Base-by-base conservation (phyloP, 768 basidiomycete genomes). In the Sutorius australiensis region DNA sequence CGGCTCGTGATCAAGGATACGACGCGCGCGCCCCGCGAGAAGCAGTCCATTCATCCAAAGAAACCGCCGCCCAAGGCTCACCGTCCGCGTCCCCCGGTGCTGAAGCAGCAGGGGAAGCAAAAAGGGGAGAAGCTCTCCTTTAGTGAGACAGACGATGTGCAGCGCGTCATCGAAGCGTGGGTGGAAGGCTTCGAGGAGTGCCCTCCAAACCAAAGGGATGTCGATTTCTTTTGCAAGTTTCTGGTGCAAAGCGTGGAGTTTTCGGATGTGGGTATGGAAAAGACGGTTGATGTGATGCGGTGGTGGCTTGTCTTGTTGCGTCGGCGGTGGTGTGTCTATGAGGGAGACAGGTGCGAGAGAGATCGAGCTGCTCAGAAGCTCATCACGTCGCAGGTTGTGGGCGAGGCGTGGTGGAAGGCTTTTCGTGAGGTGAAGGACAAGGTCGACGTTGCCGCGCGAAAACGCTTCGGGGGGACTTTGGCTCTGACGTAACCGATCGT, bases 291-390 rank as follows among this genome's bases (percentile, higher is more conserved):
- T 24, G 80, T 90, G 16, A 75, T 91, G 76, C 84, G 80, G 61
- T 95, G 87, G 89, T 94, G 92, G 93, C 68, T 83, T 57, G 76
- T 86, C 31, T 64, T 94, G 27, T 66, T 92, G 60, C 73, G 85
- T 60, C 72, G 84, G 55, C 68, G 80, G 61, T 92, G 86, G 79
- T 79, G 75, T 11, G 69, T 73, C 4, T 79, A 79, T 50, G 86
- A 89, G 67, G 60, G 70, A 51, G 68, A 63, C 38, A 51, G 51
- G 11, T 52, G 70, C 31, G 75, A 73, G 38, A 69, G 67, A 21
- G 68, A 73, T 38, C 68, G 67, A 44, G 54, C 36, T 5, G 31
- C 63, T 64, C 27, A 62, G 66, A 67, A 54, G 57, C 24, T 4
- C 24, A 57, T 55, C 67, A 71, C 73, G 64, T 69, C 71, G 33